Conservation (phyloP, 148 eudicot species). For the Vaccinium myrtillus region DNA sequence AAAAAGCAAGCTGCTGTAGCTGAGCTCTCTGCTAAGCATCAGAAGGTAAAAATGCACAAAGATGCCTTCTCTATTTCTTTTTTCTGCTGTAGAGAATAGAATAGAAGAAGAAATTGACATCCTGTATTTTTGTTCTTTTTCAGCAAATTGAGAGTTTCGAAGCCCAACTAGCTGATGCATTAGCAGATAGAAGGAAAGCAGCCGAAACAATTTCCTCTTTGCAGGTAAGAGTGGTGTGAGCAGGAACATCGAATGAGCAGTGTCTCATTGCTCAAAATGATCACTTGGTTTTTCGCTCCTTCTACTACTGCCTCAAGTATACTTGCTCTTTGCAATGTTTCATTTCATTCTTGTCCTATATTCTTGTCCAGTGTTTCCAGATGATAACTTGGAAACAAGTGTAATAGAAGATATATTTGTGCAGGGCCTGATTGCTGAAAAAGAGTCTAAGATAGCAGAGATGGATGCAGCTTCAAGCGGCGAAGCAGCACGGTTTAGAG, state of each 20-base stretch:
- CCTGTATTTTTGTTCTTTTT: conserved; percentile 25
- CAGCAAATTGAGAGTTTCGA: conserved; percentile 85
- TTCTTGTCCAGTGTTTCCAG: background rate
- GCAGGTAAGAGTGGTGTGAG: conserved; percentile 49
- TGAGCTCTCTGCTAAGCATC: conserved; percentile 83
- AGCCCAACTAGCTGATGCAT: conserved; percentile 76
- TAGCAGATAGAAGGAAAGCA: conserved; percentile 78
- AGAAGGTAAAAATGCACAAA: conserved; percentile 52
- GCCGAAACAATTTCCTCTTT: conserved; percentile 81
- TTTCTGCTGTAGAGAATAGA: background rate
- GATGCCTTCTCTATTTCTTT: conserved; percentile 10
- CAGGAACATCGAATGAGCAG: background rate
- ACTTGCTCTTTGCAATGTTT: background rate
- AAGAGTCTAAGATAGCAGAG: conserved; percentile 89
- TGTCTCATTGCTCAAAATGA: background rate
- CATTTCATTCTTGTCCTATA: background rate
- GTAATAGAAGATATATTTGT: conserved; percentile 15
- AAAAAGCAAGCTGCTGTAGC: conserved; percentile 66
- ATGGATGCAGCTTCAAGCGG: conserved; percentile 97
- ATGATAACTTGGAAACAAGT: conserved; percentile 4
- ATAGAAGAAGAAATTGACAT: background rate
- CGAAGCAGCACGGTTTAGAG: conserved; percentile 88
- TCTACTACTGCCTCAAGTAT: background rate
- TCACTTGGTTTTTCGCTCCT: background rate
- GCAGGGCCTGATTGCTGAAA: conserved; percentile 77